These are phyloP conservation scores for Fraxinus cuspidata DNA, from an alignment of 257 asterid species.

Conservation along the genomic window DNA sequence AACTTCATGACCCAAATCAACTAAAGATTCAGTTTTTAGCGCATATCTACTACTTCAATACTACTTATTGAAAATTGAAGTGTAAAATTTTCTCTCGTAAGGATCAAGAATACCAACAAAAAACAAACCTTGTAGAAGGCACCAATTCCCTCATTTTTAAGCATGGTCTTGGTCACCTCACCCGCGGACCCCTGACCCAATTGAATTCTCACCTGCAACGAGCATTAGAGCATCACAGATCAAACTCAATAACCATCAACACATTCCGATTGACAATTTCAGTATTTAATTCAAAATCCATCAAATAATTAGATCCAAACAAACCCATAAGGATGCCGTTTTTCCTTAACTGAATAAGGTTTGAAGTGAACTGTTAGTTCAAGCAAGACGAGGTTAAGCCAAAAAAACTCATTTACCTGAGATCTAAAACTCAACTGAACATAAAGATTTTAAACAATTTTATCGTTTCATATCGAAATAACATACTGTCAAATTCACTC, in stretches of 20 bases:
- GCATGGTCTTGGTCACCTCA: constrained; percentile 70
- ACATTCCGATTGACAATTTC: not conserved
- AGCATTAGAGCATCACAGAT: constrained; percentile 16
- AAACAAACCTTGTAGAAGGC: constrained; percentile 86
- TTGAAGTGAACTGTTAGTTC: not conserved
- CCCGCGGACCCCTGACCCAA: constrained; percentile 96
- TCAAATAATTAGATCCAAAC: constrained; percentile 31
- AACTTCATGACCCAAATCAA: not conserved
- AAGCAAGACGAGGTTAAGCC: not conserved
- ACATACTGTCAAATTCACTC: not conserved
- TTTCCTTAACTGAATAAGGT: not conserved
- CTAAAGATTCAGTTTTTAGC: not conserved
- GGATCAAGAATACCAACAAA: not conserved
- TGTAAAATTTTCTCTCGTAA: not conserved
- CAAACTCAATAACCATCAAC: constrained; percentile 25
- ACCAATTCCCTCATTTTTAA: constrained; percentile 78
- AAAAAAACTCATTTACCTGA: not conserved
- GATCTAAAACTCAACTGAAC: not conserved
- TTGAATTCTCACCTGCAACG: constrained; percentile 86
- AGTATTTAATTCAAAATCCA: not conserved
- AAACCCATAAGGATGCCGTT: constrained; percentile 4
- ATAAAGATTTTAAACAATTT: not conserved
- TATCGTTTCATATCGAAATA: not conserved
- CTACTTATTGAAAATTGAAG: not conserved
- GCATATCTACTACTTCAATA: not conserved